phyloP scores from a whole-genome alignment of 805 yeast species.

The Zygotorulaspora florentina region DNA sequence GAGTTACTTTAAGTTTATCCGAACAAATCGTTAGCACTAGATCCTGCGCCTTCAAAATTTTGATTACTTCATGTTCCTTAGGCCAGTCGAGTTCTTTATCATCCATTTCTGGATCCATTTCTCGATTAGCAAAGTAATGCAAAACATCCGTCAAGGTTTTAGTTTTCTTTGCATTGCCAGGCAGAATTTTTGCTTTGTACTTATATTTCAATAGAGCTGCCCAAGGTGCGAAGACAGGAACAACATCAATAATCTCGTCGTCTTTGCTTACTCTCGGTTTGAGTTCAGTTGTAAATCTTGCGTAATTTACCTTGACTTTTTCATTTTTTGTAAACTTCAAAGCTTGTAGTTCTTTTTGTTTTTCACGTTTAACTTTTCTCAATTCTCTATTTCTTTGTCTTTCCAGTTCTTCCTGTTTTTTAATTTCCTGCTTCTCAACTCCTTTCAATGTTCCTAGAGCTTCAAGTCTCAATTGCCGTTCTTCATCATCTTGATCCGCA shows the following conservation, averaged over 20 bases:
- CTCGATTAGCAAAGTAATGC: slow-evolving; percentile 50
- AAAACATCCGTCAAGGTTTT: slow-evolving; percentile 72
- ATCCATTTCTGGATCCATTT: slow-evolving; percentile 41
- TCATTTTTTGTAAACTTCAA: slow-evolving; percentile 34
- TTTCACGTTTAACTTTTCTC: slow-evolving; percentile 36
- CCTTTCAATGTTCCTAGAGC: slow-evolving; percentile 80
- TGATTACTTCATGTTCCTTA: slow-evolving; percentile 54
- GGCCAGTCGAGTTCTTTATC: slow-evolving; percentile 65
- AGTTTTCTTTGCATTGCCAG: slow-evolving; percentile 78
- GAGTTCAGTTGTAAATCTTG: slow-evolving; percentile 40
- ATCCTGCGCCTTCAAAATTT: slow-evolving; percentile 58
- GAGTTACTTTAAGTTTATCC: slow-evolving; percentile 60
- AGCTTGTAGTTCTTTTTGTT: slow-evolving; percentile 38
- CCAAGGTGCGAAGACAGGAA: slow-evolving; percentile 96
- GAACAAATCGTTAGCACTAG: slow-evolving; percentile 64
- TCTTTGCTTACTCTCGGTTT: slow-evolving; percentile 31
- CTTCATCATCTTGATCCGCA: slow-evolving; percentile 90
- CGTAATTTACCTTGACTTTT: slow-evolving; percentile 43
- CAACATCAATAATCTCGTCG: slow-evolving; percentile 57
- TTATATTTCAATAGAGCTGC: slow-evolving; percentile 64
- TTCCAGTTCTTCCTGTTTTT: slow-evolving; percentile 33
- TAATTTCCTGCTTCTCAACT: slow-evolving; percentile 37
- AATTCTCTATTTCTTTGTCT: slow-evolving; percentile 35
- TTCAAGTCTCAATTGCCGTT: slow-evolving; percentile 66
- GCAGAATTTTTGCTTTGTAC: slow-evolving; percentile 79